Conservation (phyloP, 352 stramenopile genomes). For the Globisporangium mamillatum region DNA sequence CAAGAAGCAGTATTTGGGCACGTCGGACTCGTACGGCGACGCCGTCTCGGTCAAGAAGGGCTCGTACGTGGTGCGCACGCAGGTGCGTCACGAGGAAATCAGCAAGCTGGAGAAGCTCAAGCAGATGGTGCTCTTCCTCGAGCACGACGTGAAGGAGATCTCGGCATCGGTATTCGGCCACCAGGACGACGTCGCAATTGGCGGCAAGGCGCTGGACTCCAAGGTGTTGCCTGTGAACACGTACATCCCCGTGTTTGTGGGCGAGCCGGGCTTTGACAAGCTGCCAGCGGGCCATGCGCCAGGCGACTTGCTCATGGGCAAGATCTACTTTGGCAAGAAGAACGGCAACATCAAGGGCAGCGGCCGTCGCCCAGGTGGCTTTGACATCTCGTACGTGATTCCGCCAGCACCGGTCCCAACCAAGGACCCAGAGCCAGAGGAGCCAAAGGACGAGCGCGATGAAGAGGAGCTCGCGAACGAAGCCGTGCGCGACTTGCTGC, state of each 20-base stretch:
- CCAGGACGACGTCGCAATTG: constrained; percentile 60
- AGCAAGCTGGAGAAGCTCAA: constrained; percentile 80
- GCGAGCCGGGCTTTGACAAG: constrained; percentile 71
- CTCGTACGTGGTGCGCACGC: constrained; percentile 62
- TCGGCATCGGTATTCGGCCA: constrained; percentile 54
- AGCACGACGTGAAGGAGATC: constrained; percentile 74
- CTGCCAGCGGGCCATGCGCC: constrained; percentile 47
- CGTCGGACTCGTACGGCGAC: constrained; percentile 84
- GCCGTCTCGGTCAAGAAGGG: constrained; percentile 86
- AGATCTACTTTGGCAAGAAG: constrained; percentile 75
- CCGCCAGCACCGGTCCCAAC: constrained; percentile 43
- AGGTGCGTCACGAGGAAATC: constrained; percentile 84
- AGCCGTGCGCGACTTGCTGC: constrained; percentile 69
- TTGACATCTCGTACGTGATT: constrained; percentile 75
- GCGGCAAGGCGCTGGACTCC: constrained; percentile 53
- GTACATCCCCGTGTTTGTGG: constrained; percentile 69
- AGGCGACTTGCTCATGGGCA: constrained; percentile 67
- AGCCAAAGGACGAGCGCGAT: constrained; percentile 63
- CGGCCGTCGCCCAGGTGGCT: constrained; percentile 60
- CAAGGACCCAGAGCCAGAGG: constrained; percentile 66
- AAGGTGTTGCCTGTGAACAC: constrained; percentile 48
- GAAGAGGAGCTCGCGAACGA: constrained; percentile 68
- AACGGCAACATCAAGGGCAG: constrained; percentile 58
- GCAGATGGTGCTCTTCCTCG: constrained; percentile 73
- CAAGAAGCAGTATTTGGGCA: constrained; percentile 90